A percentile compares a stretch with the other conserved stretches of the same genome.
phyloP scores from a whole-genome alignment of 1,284 basidiomycete genomes.

The Ganoderma meredithae region DNA sequence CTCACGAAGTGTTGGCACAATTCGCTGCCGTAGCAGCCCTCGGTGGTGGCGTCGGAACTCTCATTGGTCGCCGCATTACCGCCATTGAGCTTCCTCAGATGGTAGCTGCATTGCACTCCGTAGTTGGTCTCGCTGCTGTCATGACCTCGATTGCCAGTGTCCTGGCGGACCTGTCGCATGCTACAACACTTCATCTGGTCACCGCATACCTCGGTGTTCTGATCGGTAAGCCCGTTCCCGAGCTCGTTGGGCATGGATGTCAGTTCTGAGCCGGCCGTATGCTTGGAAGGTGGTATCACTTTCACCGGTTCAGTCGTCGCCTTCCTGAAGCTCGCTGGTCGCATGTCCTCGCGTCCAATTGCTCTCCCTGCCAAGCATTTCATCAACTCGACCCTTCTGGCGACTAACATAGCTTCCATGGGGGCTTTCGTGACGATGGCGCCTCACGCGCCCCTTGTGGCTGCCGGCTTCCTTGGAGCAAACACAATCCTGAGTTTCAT shows the following conservation, averaged over 20 bases:
- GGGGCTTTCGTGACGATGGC: constrained; percentile 77
- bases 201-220: constrained; percentile 88
- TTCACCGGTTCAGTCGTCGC: constrained; percentile 89
- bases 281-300: constrained; percentile 64
- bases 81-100: constrained; percentile 88
- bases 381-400: constrained; percentile 73
- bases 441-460: constrained; percentile 73
- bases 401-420: constrained; percentile 74
- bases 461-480: constrained; percentile 77
- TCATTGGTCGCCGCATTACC: constrained; percentile 83
- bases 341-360: constrained; percentile 77
- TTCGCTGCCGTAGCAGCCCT: constrained; percentile 79
- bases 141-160: constrained; percentile 85
- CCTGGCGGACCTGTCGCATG: constrained; percentile 68
- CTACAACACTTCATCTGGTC: constrained; percentile 75
- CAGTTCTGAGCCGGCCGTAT: constrained; percentile 1
- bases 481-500: constrained; percentile 81
- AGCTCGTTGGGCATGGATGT: not conserved
- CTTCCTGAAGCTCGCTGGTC: constrained; percentile 84
- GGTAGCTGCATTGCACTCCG: constrained; percentile 77
- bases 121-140: constrained; percentile 87
- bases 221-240: constrained; percentile 59
- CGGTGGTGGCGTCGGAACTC: constrained; percentile 70
- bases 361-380: constrained; percentile 78
- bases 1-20: constrained; percentile 75